These are phyloP conservation scores for Cyberlindnera veronae DNA, from an alignment of 805 yeast species.

Conservation along the genomic window DNA sequence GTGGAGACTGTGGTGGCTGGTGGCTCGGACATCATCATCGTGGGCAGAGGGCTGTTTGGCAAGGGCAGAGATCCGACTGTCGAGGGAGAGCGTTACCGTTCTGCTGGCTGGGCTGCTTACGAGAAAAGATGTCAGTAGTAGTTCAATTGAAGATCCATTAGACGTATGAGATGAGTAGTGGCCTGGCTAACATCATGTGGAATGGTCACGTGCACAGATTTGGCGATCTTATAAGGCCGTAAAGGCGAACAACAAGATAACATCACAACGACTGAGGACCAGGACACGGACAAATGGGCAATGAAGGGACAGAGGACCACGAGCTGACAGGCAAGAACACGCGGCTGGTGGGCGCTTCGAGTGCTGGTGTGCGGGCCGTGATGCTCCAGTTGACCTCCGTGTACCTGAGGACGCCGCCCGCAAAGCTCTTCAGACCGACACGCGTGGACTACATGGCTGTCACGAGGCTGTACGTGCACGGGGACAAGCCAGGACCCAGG, in stretches of 20 bases:
- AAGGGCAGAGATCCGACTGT: constrained; percentile 87
- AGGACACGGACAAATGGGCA: too few relatives aligned
- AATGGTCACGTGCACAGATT: too few relatives aligned
- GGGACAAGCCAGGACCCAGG: constrained; percentile 34
- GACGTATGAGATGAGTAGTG: too few relatives aligned
- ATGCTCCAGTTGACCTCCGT: constrained; percentile 75
- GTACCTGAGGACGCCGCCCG: constrained; percentile 73
- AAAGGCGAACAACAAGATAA: too few relatives aligned
- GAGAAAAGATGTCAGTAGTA: constrained; percentile 33
- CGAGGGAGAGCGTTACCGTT: constrained; percentile 85
- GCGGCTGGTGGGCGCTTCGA: constrained; percentile 66
- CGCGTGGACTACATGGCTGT: constrained; percentile 82
- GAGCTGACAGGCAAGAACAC: constrained; percentile 38
- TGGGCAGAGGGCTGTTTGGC: constrained; percentile 96
- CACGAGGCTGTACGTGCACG: constrained; percentile 49
- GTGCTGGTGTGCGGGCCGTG: constrained; percentile 84
- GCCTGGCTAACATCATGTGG: too few relatives aligned
- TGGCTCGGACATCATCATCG: constrained; percentile 95
- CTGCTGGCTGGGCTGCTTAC: constrained; percentile 96
- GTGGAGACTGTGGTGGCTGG: constrained; percentile 77
- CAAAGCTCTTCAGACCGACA: constrained; percentile 86
- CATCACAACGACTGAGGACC: too few relatives aligned
- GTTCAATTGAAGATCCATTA: too few relatives aligned
- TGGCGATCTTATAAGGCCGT: too few relatives aligned
- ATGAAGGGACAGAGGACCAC: too few relatives aligned